Evolutionary conservation across 768 basidiomycete genomes (phyloP).

Genomic region (Macrocybe gigantea): DNA sequence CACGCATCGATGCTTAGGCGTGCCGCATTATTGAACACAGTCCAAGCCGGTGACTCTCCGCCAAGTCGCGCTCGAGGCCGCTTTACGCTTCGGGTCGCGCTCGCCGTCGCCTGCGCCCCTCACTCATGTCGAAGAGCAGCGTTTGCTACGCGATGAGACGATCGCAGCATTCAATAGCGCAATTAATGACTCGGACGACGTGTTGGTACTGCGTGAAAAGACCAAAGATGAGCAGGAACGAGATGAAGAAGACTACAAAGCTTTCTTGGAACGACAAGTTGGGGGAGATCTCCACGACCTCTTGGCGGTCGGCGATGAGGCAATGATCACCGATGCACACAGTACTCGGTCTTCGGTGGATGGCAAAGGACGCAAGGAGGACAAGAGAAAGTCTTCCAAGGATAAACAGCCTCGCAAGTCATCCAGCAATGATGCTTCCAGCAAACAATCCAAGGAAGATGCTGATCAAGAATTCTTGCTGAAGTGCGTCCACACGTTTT

Average conservation of each 20-base stretch:
- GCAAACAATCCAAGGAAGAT: constrained; percentile 44
- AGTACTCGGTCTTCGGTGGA: constrained; percentile 20
- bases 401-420: constrained; percentile 21
- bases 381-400: constrained; percentile 27
- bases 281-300: constrained; percentile 68
- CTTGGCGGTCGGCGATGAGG: constrained; percentile 46
- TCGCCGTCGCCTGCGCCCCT: constrained; percentile 53
- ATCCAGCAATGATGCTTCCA: constrained; percentile 5
- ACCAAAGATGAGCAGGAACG: constrained; percentile 68
- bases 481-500: constrained; percentile 51
- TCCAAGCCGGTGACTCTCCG: constrained; percentile 70
- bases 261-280: constrained; percentile 77
- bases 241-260: constrained; percentile 84
- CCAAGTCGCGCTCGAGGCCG: constrained; percentile 64
- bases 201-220: constrained; percentile 72
- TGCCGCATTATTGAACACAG: constrained; percentile 22
- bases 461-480: constrained; percentile 84
- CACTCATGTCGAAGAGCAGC: constrained; percentile 72
- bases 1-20: not conserved
- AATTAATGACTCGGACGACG: constrained; percentile 33
- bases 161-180: constrained; percentile 67
- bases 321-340: constrained; percentile 7
- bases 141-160: constrained; percentile 69
- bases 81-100: constrained; percentile 45
- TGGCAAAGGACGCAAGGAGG: constrained; percentile 43